These are phyloP conservation scores for Penicillium olsonii DNA, from an alignment of 2,329 filamentous ascomycete genomes.

Conservation along the genomic window DNA sequence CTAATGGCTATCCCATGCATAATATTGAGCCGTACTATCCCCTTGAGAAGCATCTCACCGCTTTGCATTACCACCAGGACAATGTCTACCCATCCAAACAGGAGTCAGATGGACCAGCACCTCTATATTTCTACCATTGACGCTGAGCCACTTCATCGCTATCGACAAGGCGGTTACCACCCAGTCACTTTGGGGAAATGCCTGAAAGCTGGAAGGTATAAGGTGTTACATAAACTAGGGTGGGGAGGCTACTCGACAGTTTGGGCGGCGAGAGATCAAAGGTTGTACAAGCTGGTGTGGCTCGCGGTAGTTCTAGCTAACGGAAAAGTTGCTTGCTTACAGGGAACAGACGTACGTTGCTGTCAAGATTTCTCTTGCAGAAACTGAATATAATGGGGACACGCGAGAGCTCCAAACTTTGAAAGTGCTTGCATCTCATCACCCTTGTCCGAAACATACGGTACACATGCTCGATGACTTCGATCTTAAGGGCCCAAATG, in stretches of 20 bases:
- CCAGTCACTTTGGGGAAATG: constrained; percentile 35
- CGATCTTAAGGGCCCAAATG: constrained; percentile 46
- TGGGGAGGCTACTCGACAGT: constrained; percentile 40
- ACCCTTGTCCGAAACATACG: constrained; percentile 30
- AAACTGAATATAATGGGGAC: constrained; percentile 8
- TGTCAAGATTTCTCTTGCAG: constrained; percentile 25
- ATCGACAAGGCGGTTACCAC: constrained; percentile 35
- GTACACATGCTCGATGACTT: constrained; percentile 43
- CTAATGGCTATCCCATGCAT: too few species aligned
- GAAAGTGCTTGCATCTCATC: constrained; percentile 14
- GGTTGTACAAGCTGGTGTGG: constrained; percentile 11
- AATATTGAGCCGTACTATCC: too few species aligned
- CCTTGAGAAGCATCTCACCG: too few species aligned
- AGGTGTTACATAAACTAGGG: constrained; percentile 41
- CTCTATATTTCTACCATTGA: too few species aligned
- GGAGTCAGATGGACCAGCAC: too few species aligned
- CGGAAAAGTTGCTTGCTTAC: constrained; percentile 13
- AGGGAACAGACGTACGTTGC: constrained; percentile 26
- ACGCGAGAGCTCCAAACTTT: constrained; percentile 19
- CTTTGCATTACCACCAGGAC: too few species aligned
- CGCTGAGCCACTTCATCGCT: constrained; percentile 26
- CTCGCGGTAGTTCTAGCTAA: too few species aligned
- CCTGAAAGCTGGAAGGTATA: constrained; percentile 34
- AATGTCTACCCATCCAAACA: too few species aligned
- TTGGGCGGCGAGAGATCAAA: constrained; percentile 37